Base-by-base conservation (phyloP, 2,329 filamentous ascomycete species). In the Beauveria medogensis region DNA sequence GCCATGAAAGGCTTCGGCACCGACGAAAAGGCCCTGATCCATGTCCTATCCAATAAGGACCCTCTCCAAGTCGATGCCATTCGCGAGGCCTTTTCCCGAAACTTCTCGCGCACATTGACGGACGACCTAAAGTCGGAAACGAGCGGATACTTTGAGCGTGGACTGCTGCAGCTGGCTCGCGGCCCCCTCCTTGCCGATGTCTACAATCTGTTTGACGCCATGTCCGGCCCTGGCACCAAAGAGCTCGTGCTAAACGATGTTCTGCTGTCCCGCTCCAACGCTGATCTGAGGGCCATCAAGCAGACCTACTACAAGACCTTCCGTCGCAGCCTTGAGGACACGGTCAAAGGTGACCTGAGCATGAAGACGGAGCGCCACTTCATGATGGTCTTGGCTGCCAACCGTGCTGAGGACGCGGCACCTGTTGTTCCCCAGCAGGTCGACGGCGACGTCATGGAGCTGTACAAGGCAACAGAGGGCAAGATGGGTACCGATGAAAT, bases 1-100 rank as follows among this genome's bases (percentile, higher is more conserved):
- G 91, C 93, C 2, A 96, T 97, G 91, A 96, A 96, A 74, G 92
- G 92, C 0, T 90, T 96, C 64, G 93, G 92, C 40, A 97, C 92
- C 0, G 86, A 97, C 68, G 92, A 97, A 72, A 88, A 86, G 68
- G 74, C 82, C 0, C 77, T 97, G 18, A 92, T 96, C 64, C 77
- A 79, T 2, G 77, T 87, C 3, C 77, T 97, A 9, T 77, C 88
- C 3, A 83, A 80, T 66, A 87, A 92, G 64, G 90, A 95, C 65
- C 89, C 92, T 1, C 77, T 92, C 5, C 90, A 96, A 71, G 82
- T 94, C 64, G 83, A 87, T 53, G 78, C 83, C 9, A 79, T 95
- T 56, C 84, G 86, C 61, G 72, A 80, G 8, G 81, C 88, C 3
- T 97, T 89, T 76, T 77, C 85, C 54, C 76, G 84, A 62, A 76